Evolutionary conservation across 2,329 filamentous ascomycete genomes (phyloP).

Genomic region (Xylaria sp.): DNA sequence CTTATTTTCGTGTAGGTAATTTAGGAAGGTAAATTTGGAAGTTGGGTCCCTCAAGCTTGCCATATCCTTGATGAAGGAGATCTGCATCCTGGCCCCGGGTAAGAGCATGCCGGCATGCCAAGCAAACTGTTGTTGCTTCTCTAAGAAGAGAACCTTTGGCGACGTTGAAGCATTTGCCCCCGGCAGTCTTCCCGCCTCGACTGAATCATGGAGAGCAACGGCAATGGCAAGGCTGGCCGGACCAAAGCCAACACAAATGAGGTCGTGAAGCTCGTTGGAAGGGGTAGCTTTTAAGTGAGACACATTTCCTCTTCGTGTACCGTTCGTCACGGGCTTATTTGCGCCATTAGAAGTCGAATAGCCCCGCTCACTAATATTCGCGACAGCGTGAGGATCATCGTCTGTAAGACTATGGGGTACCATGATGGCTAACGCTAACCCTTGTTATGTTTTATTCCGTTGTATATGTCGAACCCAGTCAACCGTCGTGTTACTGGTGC

Average conservation of each 20-base stretch:
- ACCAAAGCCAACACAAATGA: slow-evolving; percentile 92
- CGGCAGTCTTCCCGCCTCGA: slow-evolving; percentile 62
- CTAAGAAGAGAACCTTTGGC: slow-evolving; percentile 85
- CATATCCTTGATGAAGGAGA: slow-evolving; percentile 96
- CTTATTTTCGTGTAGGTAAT: slow-evolving; percentile 85
- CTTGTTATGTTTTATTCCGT: slow-evolving; percentile 11
- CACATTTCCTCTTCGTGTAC: slow-evolving; percentile 33
- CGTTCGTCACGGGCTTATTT: slow-evolving; percentile 11
- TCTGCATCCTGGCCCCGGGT: slow-evolving; percentile 95
- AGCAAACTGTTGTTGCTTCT: slow-evolving; percentile 83
- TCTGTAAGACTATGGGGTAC: slow-evolving; percentile 47
- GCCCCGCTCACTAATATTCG: neutral
- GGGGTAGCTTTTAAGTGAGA: slow-evolving; percentile 64
- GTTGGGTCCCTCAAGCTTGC: slow-evolving; percentile 88
- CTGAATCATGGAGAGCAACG: slow-evolving; percentile 85
- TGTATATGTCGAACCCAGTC: neutral
- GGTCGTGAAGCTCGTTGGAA: slow-evolving; percentile 76
- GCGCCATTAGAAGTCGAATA: slow-evolving; percentile 8
- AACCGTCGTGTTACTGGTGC: neutral
- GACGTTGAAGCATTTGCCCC: slow-evolving; percentile 51
- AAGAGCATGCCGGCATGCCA: slow-evolving; percentile 98
- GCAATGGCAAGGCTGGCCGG: slow-evolving; percentile 91
- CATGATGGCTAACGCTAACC: slow-evolving; percentile 38
- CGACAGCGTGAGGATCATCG: slow-evolving; percentile 42
- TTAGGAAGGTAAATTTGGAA: slow-evolving; percentile 93